These are phyloP conservation scores for Discostella stelligera DNA, from an alignment of 352 stramenopile genomes.

Conservation along the genomic window DNA sequence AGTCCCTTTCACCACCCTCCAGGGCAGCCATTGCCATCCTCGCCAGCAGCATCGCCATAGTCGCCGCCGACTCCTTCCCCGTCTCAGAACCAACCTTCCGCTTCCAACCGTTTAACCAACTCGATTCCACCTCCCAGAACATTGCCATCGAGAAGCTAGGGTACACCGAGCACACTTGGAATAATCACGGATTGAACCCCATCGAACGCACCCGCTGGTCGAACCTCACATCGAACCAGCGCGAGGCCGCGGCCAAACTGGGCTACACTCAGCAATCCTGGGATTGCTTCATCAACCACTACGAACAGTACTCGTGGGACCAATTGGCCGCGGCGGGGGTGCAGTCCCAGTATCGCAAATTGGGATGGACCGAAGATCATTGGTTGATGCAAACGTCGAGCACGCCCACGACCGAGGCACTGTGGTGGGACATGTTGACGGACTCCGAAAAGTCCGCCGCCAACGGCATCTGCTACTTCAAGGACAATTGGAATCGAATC, in stretches of 20 bases:
- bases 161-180: slow-evolving; percentile 39
- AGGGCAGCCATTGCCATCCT: slow-evolving; percentile 6
- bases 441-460: slow-evolving; percentile 36
- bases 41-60: neutral
- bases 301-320: slow-evolving; percentile 37
- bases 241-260: slow-evolving; percentile 9
- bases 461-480: slow-evolving; percentile 51
- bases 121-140: slow-evolving; percentile 23
- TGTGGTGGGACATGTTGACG: slow-evolving; percentile 47
- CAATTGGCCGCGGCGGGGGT: slow-evolving; percentile 18
- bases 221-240: slow-evolving; percentile 20
- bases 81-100: slow-evolving; percentile 23
- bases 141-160: slow-evolving; percentile 23
- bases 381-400: slow-evolving; percentile 15
- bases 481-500: slow-evolving; percentile 50
- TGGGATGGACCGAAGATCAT: slow-evolving; percentile 38
- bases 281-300: slow-evolving; percentile 67
- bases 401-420: slow-evolving; percentile 21
- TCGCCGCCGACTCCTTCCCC: slow-evolving; percentile 18
- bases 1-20: slow-evolving; percentile 6
- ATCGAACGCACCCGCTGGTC: slow-evolving; percentile 27
- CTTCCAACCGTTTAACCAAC: slow-evolving; percentile 29
- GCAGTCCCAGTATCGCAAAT: neutral
- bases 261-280: slow-evolving; percentile 36
- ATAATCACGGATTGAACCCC: slow-evolving; percentile 21